phyloP scores from a whole-genome alignment of 2,329 filamentous ascomycete species.

The Aspergillus melleus region DNA sequence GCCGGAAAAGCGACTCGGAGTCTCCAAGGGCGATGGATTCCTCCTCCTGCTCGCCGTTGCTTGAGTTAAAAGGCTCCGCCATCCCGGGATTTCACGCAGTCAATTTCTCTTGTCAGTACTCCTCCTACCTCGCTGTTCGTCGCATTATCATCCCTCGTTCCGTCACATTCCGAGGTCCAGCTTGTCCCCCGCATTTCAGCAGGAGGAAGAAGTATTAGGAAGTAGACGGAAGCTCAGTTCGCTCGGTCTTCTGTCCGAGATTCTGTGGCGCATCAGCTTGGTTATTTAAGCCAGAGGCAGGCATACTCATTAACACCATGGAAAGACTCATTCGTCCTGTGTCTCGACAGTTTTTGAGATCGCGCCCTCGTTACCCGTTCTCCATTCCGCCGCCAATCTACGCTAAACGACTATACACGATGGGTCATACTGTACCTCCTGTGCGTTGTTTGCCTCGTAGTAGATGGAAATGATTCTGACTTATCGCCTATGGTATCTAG shows the following conservation, averaged over 20 bases:
- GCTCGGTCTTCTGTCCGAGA: not conserved
- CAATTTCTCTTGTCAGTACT: not conserved
- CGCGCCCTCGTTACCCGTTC: constrained; percentile 37
- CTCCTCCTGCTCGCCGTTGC: not conserved
- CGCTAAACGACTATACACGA: constrained; percentile 42
- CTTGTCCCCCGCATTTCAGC: not conserved
- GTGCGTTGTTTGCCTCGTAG: constrained; percentile 24
- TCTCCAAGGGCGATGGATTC: not conserved
- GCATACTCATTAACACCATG: constrained; percentile 24
- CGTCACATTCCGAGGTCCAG: not conserved
- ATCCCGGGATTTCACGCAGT: not conserved
- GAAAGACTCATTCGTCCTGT: constrained; percentile 38
- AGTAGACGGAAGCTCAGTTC: not conserved
- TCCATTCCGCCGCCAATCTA: constrained; percentile 32
- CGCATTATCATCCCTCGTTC: not conserved
- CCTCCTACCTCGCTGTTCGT: not conserved
- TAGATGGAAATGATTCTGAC: constrained; percentile 5
- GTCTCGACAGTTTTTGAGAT: constrained; percentile 36
- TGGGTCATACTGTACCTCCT: constrained; percentile 42
- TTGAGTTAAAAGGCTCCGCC: not conserved
- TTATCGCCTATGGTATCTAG: constrained; percentile 27
- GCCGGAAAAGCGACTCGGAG: constrained; percentile 4
- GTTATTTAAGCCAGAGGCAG: not conserved
- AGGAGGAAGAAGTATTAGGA: not conserved
- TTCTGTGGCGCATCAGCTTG: constrained; percentile 7